Conservation (phyloP, 2,329 filamentous ascomycete genomes). For the Nakataea oryzae region DNA sequence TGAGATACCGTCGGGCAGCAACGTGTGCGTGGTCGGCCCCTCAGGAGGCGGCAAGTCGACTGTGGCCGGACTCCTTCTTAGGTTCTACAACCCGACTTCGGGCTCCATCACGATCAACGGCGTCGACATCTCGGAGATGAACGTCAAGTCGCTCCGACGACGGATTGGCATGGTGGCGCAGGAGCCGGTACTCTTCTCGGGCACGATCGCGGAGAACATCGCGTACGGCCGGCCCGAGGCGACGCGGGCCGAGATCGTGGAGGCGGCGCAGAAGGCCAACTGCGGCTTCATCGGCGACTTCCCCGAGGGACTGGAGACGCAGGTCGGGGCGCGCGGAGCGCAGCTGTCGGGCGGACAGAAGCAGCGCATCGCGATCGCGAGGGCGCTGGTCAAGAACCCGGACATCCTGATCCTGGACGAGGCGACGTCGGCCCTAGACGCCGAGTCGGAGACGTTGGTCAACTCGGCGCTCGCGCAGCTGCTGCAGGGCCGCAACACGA, state of each 20-base stretch:
- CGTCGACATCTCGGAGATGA: constrained; percentile 73
- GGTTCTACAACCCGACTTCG: constrained; percentile 77
- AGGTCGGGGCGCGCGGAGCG: constrained; percentile 82
- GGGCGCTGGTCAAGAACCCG: constrained; percentile 87
- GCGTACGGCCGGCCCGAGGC: constrained; percentile 79
- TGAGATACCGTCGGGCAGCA: constrained; percentile 83
- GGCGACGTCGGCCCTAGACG: constrained; percentile 89
- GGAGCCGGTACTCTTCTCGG: constrained; percentile 86
- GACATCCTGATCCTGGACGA: constrained; percentile 97
- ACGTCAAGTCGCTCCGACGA: constrained; percentile 82
- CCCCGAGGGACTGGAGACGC: constrained; percentile 88
- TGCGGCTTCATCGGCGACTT: constrained; percentile 96
- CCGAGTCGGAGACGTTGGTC: constrained; percentile 92
- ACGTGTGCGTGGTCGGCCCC: constrained; percentile 92
- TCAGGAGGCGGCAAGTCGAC: constrained; percentile 96
- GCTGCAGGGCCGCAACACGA: constrained; percentile 81
- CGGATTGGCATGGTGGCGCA: constrained; percentile 94
- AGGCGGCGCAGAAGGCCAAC: constrained; percentile 83
- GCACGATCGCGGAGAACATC: constrained; percentile 80
- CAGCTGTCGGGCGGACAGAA: constrained; percentile 95
- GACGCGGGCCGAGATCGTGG: constrained; percentile 68
- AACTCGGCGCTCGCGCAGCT: constrained; percentile 79
- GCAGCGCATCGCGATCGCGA: constrained; percentile 92
- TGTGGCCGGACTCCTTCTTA: constrained; percentile 78
- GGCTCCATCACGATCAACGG: constrained; percentile 79